Percentiles rank a stretch among this genome's conserved stretches.
Conservation (phyloP, 1,139 yeast species). For the Geotrichum reessii region DNA sequence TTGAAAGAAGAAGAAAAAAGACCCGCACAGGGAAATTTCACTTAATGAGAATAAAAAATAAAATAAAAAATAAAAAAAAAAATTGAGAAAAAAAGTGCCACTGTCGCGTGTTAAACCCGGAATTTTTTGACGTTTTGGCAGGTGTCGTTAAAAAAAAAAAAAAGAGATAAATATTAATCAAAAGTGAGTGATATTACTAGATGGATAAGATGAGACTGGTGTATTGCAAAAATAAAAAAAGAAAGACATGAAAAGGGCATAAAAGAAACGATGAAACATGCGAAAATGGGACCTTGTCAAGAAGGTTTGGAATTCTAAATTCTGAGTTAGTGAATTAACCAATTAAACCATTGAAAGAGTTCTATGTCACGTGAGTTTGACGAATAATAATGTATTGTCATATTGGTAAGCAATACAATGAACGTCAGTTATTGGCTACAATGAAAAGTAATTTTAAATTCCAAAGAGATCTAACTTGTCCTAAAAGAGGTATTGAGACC, state of each 20-base stretch:
- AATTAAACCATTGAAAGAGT: neutral
- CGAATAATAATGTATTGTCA: neutral
- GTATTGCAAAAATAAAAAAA: neutral
- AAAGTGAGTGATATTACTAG: neutral
- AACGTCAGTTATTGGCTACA: neutral
- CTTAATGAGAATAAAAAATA: neutral
- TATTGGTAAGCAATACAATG: too few species aligned
- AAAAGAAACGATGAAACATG: too few species aligned
- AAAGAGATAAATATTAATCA: too few species aligned
- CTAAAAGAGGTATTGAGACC: neutral
- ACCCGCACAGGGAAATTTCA: too few species aligned
- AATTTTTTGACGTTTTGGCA: neutral
- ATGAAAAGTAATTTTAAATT: neutral
- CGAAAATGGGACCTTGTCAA: neutral
- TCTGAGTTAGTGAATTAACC: neutral
- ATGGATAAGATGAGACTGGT: conserved; percentile 6
- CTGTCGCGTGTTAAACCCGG: neutral
- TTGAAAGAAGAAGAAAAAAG: neutral
- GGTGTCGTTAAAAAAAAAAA: neutral
- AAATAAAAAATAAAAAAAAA: neutral
- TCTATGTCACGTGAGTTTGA: neutral
- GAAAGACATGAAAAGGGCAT: neutral
- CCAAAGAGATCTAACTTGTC: neutral
- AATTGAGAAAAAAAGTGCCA: neutral
- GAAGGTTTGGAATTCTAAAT: neutral